Percentiles rank a stretch among this genome's conserved stretches.
phyloP scores from a whole-genome alignment of 169 alveolate genomes.

The Babesia gibsoni region DNA sequence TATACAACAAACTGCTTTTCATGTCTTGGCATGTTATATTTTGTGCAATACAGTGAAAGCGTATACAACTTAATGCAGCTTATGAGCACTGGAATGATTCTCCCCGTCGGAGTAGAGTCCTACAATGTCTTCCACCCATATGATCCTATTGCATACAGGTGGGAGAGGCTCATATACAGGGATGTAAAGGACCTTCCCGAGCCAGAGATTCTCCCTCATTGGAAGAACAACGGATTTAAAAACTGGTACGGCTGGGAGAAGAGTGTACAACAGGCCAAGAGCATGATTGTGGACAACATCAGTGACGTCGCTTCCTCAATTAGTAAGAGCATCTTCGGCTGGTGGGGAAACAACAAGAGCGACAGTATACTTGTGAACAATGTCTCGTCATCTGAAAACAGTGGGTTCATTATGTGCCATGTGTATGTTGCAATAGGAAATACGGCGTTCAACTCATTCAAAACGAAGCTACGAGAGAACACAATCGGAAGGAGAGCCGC shows the following conservation, averaged over 20 bases:
- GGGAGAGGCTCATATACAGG: conserved; percentile 78
- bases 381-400: conserved; percentile 25
- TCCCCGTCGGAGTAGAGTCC: conserved; percentile 66
- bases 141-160: conserved; percentile 82
- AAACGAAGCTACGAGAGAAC: conserved; percentile 21
- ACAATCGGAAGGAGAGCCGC: background rate
- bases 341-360: conserved; percentile 57
- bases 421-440: background rate
- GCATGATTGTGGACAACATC: conserved; percentile 62
- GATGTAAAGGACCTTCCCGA: conserved; percentile 71
- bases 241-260: conserved; percentile 84
- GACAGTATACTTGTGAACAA: conserved; percentile 58
- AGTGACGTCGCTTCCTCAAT: conserved; percentile 58
- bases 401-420: background rate
- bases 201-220: conserved; percentile 78
- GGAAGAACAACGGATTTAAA: conserved; percentile 81
- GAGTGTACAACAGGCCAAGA: conserved; percentile 52
- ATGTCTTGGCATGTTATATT: too few species aligned
- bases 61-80: conserved; percentile 47
- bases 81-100: conserved; percentile 66
- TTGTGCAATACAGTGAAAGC: too few species aligned
- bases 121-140: conserved; percentile 83
- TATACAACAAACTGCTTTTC: too few species aligned
- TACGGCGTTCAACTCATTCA: conserved; percentile 13
- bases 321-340: conserved; percentile 43